Conservation (phyloP, 345 rosid genomes). For the Brassica cretica region DNA sequence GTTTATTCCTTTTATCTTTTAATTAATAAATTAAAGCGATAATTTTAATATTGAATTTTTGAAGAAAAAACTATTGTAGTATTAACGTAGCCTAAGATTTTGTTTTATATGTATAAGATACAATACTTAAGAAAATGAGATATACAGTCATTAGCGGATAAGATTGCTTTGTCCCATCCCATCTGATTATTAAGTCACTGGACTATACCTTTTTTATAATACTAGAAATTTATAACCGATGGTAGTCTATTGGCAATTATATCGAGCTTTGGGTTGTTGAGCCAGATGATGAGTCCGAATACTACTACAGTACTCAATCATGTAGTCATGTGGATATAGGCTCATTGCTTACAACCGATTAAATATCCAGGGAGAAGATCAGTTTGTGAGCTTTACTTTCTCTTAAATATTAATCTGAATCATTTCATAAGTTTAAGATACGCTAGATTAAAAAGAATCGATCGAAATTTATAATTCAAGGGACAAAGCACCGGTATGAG, state of each 20-base stretch:
- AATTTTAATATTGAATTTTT: background rate
- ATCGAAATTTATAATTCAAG: background rate
- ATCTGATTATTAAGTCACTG: background rate
- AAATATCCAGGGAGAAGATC: too few relatives aligned
- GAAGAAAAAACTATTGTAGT: background rate
- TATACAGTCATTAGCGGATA: background rate
- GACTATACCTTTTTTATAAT: background rate
- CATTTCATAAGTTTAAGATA: too few relatives aligned
- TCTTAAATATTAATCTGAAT: too few relatives aligned
- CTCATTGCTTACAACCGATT: too few relatives aligned
- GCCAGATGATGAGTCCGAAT: too few relatives aligned
- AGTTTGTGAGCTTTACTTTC: too few relatives aligned
- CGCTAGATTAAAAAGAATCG: too few relatives aligned
- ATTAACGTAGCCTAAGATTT: background rate
- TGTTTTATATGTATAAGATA: background rate
- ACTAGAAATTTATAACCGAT: background rate
- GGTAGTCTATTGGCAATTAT: background rate
- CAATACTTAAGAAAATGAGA: background rate
- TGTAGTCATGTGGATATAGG: too few relatives aligned
- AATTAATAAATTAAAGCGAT: background rate
- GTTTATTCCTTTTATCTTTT: background rate
- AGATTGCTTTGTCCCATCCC: conserved; percentile 4
- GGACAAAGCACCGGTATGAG: conserved; percentile 10
- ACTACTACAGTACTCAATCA: too few relatives aligned
- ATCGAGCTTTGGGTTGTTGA: too few relatives aligned